Conservation (phyloP, 78 protist species). For the Polysphondylium violaceum region DNA sequence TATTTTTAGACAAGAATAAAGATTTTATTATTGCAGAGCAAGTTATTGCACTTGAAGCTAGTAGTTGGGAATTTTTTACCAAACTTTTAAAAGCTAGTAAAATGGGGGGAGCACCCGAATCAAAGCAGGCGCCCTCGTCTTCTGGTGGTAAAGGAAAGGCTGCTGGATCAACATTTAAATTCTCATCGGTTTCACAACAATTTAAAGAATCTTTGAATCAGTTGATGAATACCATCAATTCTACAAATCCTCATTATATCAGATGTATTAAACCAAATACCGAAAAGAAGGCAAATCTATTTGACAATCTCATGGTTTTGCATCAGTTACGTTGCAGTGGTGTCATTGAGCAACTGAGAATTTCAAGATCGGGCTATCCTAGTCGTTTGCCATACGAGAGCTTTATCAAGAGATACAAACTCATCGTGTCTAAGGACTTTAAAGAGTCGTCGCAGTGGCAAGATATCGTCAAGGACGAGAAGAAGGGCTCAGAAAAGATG, state of each 20-base stretch:
- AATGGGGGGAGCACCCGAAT: not conserved
- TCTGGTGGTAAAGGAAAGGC: too few relatives aligned
- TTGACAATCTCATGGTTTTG: slow-evolving; percentile 64
- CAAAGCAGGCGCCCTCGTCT: not conserved
- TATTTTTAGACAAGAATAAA: slow-evolving; percentile 92
- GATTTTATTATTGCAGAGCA: slow-evolving; percentile 87
- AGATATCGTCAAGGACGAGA: not conserved
- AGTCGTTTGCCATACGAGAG: slow-evolving; percentile 50
- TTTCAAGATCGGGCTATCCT: slow-evolving; percentile 79
- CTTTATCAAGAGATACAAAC: slow-evolving; percentile 57
- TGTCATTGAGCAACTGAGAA: slow-evolving; percentile 82
- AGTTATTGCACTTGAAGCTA: slow-evolving; percentile 26
- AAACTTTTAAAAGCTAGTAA: not conserved
- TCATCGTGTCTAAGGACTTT: slow-evolving; percentile 10
- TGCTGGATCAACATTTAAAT: slow-evolving; percentile 47
- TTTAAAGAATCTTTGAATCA: slow-evolving; percentile 75
- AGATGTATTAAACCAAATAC: slow-evolving; percentile 94
- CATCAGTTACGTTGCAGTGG: slow-evolving; percentile 79
- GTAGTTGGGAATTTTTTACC: slow-evolving; percentile 26
- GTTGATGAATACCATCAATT: slow-evolving; percentile 81
- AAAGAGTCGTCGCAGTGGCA: slow-evolving; percentile 24
- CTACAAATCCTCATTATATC: slow-evolving; percentile 92
- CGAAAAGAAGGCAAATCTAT: slow-evolving; percentile 67
- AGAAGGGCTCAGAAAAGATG: slow-evolving; percentile 47
- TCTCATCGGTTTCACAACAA: slow-evolving; percentile 55